Conservation (phyloP, 2,329 filamentous ascomycete species). For the Blumeria hordei region DNA sequence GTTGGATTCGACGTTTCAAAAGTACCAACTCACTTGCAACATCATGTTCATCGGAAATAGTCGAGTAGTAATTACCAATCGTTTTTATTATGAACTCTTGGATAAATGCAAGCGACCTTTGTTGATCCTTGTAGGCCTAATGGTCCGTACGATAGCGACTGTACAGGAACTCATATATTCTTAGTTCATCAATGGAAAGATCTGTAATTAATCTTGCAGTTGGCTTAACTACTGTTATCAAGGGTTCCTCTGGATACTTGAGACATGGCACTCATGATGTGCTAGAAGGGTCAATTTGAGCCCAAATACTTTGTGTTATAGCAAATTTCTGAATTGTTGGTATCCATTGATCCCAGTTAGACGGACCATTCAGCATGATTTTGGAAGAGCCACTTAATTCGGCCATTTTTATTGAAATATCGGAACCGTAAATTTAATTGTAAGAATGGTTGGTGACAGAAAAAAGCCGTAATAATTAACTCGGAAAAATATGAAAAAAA, state of each 20-base stretch:
- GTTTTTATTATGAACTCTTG: background rate
- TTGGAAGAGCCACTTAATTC: background rate
- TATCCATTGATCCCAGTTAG: background rate
- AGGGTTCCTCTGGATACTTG: background rate
- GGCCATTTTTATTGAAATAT: background rate
- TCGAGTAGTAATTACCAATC: background rate
- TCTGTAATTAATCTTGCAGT: background rate
- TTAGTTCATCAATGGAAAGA: background rate
- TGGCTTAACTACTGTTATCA: background rate
- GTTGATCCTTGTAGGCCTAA: background rate
- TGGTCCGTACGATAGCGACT: background rate
- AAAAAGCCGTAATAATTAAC: background rate
- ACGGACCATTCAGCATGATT: background rate
- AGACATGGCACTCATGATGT: background rate
- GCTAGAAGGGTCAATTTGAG: background rate
- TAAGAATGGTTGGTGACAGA: background rate
- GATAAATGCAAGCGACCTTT: background rate
- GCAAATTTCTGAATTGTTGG: background rate
- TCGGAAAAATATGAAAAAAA: background rate
- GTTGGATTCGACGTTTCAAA: background rate
- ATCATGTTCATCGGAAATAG: background rate
- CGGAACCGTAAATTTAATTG: background rate
- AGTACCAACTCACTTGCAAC: background rate
- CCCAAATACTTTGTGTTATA: background rate
- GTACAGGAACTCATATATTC: background rate